A percentile compares a stretch with the other conserved stretches of the same genome.
phyloP scores from a whole-genome alignment of 192 early-diverging fungal genomes.

The Funneliformis geosporum region DNA sequence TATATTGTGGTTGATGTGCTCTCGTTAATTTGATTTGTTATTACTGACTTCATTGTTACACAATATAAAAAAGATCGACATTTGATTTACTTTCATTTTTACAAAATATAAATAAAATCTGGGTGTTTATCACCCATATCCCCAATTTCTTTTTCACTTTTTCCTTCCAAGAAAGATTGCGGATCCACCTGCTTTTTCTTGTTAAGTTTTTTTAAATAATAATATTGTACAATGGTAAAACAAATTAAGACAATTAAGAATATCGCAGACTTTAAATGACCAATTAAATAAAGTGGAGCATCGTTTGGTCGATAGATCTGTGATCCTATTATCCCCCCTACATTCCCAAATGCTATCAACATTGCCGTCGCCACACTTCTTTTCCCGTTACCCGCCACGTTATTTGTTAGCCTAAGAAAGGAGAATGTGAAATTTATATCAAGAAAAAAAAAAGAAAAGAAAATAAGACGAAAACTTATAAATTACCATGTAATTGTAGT shows the following conservation, averaged over 20 bases:
- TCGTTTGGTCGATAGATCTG: conserved; percentile 56
- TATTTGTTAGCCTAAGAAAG: conserved; percentile 60
- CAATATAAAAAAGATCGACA: no score
- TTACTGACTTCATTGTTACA: no score
- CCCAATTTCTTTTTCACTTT: background rate
- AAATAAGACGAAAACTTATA: conserved; percentile 40
- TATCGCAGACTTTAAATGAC: background rate
- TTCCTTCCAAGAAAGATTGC: background rate
- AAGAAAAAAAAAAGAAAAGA: conserved; percentile 40
- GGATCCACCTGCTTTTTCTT: background rate
- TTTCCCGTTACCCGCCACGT: conserved; percentile 71
- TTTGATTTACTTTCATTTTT: no score
- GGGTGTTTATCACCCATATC: background rate
- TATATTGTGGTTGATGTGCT: no score
- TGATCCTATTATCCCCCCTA: conserved; percentile 72
- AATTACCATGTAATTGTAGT: conserved; percentile 48
- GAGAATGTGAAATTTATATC: conserved; percentile 32
- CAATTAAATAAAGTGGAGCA: background rate
- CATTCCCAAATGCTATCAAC: conserved; percentile 68
- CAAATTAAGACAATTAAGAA: background rate
- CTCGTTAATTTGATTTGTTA: no score
- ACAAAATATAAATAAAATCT: background rate
- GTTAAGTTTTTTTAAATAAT: background rate
- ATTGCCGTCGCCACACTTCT: conserved; percentile 67
- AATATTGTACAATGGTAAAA: background rate